Evolutionary conservation across 2,329 filamentous ascomycete genomes (phyloP).

Genomic region (Tolypocladium endophyticum): DNA sequence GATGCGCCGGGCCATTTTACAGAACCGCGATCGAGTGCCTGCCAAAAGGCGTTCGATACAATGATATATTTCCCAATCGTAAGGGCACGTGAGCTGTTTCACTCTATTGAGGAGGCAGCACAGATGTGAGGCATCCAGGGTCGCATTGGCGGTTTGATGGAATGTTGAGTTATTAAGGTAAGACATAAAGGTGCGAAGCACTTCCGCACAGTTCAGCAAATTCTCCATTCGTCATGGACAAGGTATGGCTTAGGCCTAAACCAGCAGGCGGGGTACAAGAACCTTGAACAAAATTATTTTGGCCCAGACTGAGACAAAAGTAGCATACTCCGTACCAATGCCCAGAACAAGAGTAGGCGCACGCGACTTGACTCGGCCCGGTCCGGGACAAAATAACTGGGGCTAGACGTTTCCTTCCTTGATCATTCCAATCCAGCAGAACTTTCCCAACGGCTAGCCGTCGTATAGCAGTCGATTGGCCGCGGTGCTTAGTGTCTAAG

Average conservation of each 20-base stretch:
- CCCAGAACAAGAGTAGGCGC: not conserved
- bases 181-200: not conserved
- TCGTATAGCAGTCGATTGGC: too few relatives aligned
- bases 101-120: too few relatives aligned
- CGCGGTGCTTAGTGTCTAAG: too few relatives aligned
- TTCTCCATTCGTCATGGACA: too few relatives aligned
- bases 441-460: not conserved
- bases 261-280: too few relatives aligned
- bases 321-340: not conserved
- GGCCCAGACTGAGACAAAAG: too few relatives aligned
- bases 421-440: not conserved
- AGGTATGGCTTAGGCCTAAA: too few relatives aligned
- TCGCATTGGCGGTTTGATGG: not conserved
- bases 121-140: not conserved
- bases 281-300: too few relatives aligned
- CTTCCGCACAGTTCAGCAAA: too few relatives aligned
- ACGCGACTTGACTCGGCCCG: not conserved
- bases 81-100: not conserved
- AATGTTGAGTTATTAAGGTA: not conserved
- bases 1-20: not conserved
- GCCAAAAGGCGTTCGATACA: not conserved
- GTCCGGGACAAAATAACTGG: not conserved
- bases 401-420: not conserved
- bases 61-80: not conserved
- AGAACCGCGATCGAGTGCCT: too few relatives aligned